phyloP scores from a whole-genome alignment of 2,329 filamentous ascomycete species.

The Colletotrichum echinochloae region DNA sequence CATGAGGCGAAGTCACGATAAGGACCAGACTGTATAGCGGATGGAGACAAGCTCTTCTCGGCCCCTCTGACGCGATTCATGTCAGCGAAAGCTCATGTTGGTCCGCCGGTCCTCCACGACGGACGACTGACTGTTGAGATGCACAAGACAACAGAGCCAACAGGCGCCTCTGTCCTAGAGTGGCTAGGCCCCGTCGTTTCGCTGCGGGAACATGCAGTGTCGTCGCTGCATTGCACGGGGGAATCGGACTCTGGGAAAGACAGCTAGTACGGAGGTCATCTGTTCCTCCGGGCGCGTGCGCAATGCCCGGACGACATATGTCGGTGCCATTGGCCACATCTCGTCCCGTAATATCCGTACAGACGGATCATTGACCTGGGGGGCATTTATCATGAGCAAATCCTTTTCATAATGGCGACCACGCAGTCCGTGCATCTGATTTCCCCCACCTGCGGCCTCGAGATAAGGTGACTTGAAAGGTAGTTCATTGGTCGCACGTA shows the following conservation, averaged over 20 bases:
- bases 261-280: not conserved
- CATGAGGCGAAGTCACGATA: not conserved
- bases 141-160: too few species aligned
- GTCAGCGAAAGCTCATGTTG: not conserved
- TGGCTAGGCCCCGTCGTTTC: not conserved
- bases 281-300: not conserved
- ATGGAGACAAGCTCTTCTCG: not conserved
- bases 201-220: not conserved
- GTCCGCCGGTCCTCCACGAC: not conserved
- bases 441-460: not conserved
- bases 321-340: not conserved
- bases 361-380: not conserved
- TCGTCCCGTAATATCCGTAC: not conserved
- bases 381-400: not conserved
- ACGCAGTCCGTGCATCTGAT: not conserved
- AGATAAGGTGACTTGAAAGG: not conserved
- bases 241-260: not conserved
- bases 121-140: not conserved
- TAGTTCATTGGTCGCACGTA: not conserved
- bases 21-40: too few species aligned
- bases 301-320: not conserved
- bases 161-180: not conserved
- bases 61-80: not conserved
- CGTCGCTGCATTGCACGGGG: conserved; percentile 1
- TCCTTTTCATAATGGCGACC: too few species aligned